These are phyloP conservation scores for Beauveria bassiana DNA, from an alignment of 2,329 filamentous ascomycete genomes.

Conservation along the genomic window DNA sequence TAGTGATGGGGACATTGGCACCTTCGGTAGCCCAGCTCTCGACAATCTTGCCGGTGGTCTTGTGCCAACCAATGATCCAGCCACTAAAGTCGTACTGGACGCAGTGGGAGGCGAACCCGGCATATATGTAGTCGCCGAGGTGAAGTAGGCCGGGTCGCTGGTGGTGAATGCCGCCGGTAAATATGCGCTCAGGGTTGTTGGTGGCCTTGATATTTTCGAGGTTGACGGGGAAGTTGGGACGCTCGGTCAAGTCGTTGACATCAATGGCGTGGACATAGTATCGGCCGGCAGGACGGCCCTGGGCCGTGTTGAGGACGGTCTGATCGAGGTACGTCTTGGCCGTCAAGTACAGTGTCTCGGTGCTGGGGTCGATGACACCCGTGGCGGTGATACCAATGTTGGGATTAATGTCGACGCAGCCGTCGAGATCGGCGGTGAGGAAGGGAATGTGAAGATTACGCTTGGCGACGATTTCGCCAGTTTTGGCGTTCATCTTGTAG, in stretches of 20 bases:
- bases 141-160: slow-evolving; percentile 42
- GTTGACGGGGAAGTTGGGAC: slow-evolving; percentile 37
- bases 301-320: slow-evolving; percentile 19
- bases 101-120: slow-evolving; percentile 47
- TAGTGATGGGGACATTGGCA: slow-evolving; percentile 28
- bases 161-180: slow-evolving; percentile 43
- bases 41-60: slow-evolving; percentile 29
- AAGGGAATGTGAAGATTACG: slow-evolving; percentile 43
- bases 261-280: slow-evolving; percentile 31
- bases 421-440: slow-evolving; percentile 37
- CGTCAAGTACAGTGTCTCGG: slow-evolving; percentile 36
- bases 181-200: slow-evolving; percentile 40
- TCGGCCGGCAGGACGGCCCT: slow-evolving; percentile 26
- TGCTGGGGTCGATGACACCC: slow-evolving; percentile 37
- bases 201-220: slow-evolving; percentile 38
- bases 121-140: slow-evolving; percentile 40
- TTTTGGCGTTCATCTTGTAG: slow-evolving; percentile 48
- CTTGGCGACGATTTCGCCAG: slow-evolving; percentile 39
- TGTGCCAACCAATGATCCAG: slow-evolving; percentile 41
- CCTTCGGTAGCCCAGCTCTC: slow-evolving; percentile 35
- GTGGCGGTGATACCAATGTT: slow-evolving; percentile 38
- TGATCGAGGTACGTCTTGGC: slow-evolving; percentile 35
- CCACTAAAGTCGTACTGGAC: slow-evolving; percentile 50
- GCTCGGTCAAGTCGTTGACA: slow-evolving; percentile 29
- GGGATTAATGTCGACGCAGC: slow-evolving; percentile 42